phyloP scores from a whole-genome alignment of 192 early-diverging fungal genomes.

The Mortierella hygrophila region DNA sequence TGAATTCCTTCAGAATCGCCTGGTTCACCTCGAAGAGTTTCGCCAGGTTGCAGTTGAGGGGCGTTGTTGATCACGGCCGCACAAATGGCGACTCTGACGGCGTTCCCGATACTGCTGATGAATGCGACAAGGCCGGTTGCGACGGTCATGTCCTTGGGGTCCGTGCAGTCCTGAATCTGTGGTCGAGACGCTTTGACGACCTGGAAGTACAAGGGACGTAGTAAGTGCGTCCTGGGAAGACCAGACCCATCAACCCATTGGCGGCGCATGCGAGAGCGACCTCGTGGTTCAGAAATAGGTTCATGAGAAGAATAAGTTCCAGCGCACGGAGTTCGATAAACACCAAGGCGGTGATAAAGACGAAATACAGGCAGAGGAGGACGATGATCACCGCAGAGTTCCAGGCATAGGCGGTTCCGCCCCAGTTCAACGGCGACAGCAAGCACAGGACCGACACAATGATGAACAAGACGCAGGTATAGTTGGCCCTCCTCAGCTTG shows the following conservation, averaged over 20 bases:
- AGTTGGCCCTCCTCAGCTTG: slow-evolving; percentile 80
- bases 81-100: slow-evolving; percentile 56
- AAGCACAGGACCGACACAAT: slow-evolving; percentile 65
- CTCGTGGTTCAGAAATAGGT: slow-evolving; percentile 71
- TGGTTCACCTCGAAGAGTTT: slow-evolving; percentile 10
- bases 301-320: slow-evolving; percentile 78
- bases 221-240: slow-evolving; percentile 71
- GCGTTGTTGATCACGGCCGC: slow-evolving; percentile 49
- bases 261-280: slow-evolving; percentile 64
- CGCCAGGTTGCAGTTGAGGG: slow-evolving; percentile 31
- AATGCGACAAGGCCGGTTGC: slow-evolving; percentile 74
- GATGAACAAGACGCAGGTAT: slow-evolving; percentile 61
- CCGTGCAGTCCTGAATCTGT: slow-evolving; percentile 77
- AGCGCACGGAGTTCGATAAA: slow-evolving; percentile 72
- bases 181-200: slow-evolving; percentile 76
- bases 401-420: slow-evolving; percentile 81
- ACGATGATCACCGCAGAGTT: slow-evolving; percentile 67
- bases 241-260: slow-evolving; percentile 69
- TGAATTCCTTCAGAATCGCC: background rate
- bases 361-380: slow-evolving; percentile 61
- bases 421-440: slow-evolving; percentile 76
- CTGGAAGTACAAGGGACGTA: slow-evolving; percentile 88
- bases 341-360: slow-evolving; percentile 64
- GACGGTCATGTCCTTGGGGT: slow-evolving; percentile 68
- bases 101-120: slow-evolving; percentile 58